These are phyloP conservation scores for Pseudodiploospora longispora DNA, from an alignment of 2,329 filamentous ascomycete genomes.

Conservation along the genomic window DNA sequence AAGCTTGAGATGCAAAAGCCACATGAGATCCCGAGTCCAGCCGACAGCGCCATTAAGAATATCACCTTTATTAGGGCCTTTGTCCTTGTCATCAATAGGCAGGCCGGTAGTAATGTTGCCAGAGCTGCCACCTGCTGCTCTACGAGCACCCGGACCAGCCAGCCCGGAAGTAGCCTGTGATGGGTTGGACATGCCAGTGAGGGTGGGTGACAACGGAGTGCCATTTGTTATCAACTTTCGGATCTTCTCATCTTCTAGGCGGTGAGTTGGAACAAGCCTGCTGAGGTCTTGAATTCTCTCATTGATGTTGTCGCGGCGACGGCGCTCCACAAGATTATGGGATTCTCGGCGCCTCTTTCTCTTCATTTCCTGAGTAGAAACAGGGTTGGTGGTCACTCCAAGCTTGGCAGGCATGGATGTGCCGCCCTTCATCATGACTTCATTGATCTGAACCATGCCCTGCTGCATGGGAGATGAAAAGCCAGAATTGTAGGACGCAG, in stretches of 20 bases:
- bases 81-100: slow-evolving; percentile 94
- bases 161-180: slow-evolving; percentile 77
- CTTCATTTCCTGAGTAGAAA: slow-evolving; percentile 88
- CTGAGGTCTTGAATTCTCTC: slow-evolving; percentile 96
- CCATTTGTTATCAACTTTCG: slow-evolving; percentile 92
- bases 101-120: slow-evolving; percentile 88
- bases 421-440: slow-evolving; percentile 80
- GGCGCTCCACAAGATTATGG: slow-evolving; percentile 91
- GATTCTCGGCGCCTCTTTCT: slow-evolving; percentile 84
- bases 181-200: slow-evolving; percentile 62
- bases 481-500: slow-evolving; percentile 81
- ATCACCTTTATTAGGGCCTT: slow-evolving; percentile 96
- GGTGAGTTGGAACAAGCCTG: slow-evolving; percentile 82
- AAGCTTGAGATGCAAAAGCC: slow-evolving; percentile 84
- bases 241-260: slow-evolving; percentile 93
- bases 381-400: slow-evolving; percentile 39
- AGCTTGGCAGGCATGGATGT: slow-evolving; percentile 88
- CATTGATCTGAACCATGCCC: slow-evolving; percentile 70
- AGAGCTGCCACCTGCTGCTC: slow-evolving; percentile 60
- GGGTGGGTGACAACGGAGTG: slow-evolving; percentile 76
- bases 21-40: slow-evolving; percentile 97
- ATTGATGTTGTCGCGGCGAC: slow-evolving; percentile 95
- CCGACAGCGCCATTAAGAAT: slow-evolving; percentile 95
- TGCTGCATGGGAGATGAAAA: slow-evolving; percentile 74
- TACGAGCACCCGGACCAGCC: slow-evolving; percentile 73